phyloP scores from a whole-genome alignment of 345 rosid species.

The Populus simonii region DNA sequence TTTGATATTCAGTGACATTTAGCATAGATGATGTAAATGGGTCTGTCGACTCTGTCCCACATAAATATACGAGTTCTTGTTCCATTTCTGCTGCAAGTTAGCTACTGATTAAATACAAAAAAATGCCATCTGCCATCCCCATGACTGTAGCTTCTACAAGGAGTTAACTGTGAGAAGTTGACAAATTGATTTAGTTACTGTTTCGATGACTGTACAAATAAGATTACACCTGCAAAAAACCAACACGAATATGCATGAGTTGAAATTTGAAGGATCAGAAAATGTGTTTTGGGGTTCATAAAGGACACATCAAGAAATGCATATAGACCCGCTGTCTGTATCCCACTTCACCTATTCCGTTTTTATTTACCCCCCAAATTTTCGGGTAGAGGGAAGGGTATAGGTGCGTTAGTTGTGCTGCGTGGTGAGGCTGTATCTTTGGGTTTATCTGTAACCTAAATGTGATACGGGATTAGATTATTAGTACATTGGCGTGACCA shows the following conservation, averaged over 20 bases:
- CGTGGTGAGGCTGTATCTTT: too few relatives aligned
- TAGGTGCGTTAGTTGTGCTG: too few relatives aligned
- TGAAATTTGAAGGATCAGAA: too few relatives aligned
- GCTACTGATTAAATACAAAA: background rate
- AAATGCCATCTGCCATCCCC: background rate
- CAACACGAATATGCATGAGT: background rate
- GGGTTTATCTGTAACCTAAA: too few relatives aligned
- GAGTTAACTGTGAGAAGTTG: background rate
- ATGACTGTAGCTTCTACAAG: constrained; percentile 1
- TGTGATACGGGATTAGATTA: too few relatives aligned
- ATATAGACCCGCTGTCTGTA: too few relatives aligned
- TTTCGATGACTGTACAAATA: constrained; percentile 29
- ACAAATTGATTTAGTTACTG: constrained; percentile 11
- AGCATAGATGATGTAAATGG: constrained; percentile 2
- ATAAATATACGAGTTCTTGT: background rate
- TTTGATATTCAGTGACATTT: background rate
- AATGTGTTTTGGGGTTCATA: too few relatives aligned
- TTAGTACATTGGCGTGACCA: too few relatives aligned
- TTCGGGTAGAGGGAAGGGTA: too few relatives aligned
- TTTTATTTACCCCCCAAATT: too few relatives aligned
- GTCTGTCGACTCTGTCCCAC: constrained; percentile 11
- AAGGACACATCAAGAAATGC: background rate
- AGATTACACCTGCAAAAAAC: constrained; percentile 23
- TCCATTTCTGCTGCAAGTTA: constrained; percentile 1
- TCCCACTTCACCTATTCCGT: too few relatives aligned